phyloP scores from a whole-genome alignment of 805 yeast species.

The Sugiyamaella floridensis region DNA sequence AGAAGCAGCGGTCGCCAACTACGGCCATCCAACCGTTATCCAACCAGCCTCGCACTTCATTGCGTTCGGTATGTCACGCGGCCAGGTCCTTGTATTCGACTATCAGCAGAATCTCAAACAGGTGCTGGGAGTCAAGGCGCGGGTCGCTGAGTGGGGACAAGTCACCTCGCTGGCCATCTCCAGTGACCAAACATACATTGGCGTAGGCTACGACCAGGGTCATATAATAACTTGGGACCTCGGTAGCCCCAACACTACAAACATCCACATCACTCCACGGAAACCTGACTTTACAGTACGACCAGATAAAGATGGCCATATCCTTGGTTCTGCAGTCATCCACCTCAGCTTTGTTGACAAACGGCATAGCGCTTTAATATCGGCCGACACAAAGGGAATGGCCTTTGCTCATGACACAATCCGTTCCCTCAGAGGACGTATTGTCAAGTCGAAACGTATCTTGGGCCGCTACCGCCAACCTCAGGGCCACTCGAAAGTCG shows the following conservation, averaged over 20 bases:
- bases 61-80: slow-evolving; percentile 65
- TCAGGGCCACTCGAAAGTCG: not conserved
- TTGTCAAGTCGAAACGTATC: slow-evolving; percentile 42
- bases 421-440: slow-evolving; percentile 48
- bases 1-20: slow-evolving; percentile 28
- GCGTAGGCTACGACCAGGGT: slow-evolving; percentile 65
- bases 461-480: slow-evolving; percentile 40
- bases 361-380: slow-evolving; percentile 49
- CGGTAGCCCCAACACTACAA: slow-evolving; percentile 27
- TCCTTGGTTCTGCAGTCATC: slow-evolving; percentile 34
- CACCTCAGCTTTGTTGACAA: slow-evolving; percentile 44
- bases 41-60: slow-evolving; percentile 21
- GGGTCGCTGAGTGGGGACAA: slow-evolving; percentile 36
- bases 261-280: slow-evolving; percentile 29
- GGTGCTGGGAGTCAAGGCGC: slow-evolving; percentile 33
- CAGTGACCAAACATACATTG: slow-evolving; percentile 60
- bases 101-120: slow-evolving; percentile 53
- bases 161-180: slow-evolving; percentile 56
- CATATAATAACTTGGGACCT: slow-evolving; percentile 64
- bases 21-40: slow-evolving; percentile 50
- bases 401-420: slow-evolving; percentile 59
- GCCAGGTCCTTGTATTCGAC: slow-evolving; percentile 59
- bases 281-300: slow-evolving; percentile 8
- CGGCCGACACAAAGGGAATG: slow-evolving; percentile 50
- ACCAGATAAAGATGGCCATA: slow-evolving; percentile 30